A percentile compares a stretch with the other conserved stretches of the same genome.
These are phyloP conservation scores for Aspergillus carbonarius DNA, from an alignment of 2,329 filamentous ascomycete species.

Conservation along the genomic window DNA sequence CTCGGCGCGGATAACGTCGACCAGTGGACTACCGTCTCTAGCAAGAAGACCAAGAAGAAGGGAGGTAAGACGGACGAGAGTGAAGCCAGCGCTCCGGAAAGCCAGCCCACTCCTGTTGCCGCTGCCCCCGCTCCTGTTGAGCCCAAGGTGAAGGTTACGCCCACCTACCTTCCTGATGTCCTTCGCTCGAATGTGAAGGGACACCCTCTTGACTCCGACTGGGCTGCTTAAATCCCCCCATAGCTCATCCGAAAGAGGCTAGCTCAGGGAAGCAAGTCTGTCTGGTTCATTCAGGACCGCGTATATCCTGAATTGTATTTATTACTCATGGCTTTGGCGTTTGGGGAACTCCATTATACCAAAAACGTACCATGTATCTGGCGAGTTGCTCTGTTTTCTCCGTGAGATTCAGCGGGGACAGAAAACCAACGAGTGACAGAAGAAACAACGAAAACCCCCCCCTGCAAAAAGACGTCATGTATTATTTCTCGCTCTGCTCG, in stretches of 20 bases:
- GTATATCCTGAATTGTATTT: constrained; percentile 32
- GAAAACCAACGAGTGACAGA: constrained; percentile 2
- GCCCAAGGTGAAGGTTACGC: constrained; percentile 37
- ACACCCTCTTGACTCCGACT: constrained; percentile 48
- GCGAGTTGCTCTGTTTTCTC: constrained; percentile 21
- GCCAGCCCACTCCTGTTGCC: constrained; percentile 24
- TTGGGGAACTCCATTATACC: constrained; percentile 30
- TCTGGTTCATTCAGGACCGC: constrained; percentile 4
- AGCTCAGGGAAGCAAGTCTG: constrained; percentile 1
- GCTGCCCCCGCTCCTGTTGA: constrained; percentile 27
- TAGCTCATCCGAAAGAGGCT: constrained; percentile 2
- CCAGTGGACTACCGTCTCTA: constrained; percentile 62
- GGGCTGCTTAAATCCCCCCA: constrained; percentile 35
- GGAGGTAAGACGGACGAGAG: constrained; percentile 43
- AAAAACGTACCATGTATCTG: constrained; percentile 21
- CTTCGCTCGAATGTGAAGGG: constrained; percentile 37
- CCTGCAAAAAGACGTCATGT: constrained; percentile 14
- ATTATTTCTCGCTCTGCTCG: constrained; percentile 14
- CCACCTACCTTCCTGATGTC: constrained; percentile 35
- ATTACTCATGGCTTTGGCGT: constrained; percentile 36
- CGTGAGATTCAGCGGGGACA: constrained; percentile 13
- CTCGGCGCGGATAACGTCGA: constrained; percentile 48
- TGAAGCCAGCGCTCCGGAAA: constrained; percentile 44
- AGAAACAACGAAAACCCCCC: constrained; percentile 14
- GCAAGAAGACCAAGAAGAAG: constrained; percentile 57